Percentiles rank a stretch among this genome's conserved stretches.
Conservation (phyloP, 441 rosid genomes). For the Pelargonium fulgidum region DNA sequence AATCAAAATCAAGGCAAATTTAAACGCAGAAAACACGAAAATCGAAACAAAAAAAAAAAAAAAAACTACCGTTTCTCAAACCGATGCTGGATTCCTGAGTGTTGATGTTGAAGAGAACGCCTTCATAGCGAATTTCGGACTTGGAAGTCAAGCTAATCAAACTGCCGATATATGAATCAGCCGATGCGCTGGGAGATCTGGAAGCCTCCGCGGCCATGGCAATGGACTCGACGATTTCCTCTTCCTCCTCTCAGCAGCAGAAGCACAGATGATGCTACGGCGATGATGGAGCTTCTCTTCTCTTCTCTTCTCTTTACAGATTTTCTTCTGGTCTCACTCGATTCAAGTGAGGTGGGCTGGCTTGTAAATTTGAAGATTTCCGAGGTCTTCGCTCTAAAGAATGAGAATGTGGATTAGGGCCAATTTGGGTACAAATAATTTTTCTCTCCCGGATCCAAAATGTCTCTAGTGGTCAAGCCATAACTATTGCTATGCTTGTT, state of each 20-base stretch:
- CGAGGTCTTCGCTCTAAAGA: background rate
- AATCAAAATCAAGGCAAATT: background rate
- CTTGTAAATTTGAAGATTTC: background rate
- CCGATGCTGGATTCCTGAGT: conserved; percentile 36
- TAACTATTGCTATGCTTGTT: too few species aligned
- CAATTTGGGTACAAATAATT: too few species aligned
- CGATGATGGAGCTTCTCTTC: background rate
- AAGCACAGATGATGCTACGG: background rate
- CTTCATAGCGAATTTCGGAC: conserved; percentile 40
- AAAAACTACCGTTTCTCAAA: conserved; percentile 27
- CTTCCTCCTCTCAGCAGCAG: background rate
- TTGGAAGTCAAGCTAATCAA: conserved; percentile 36
- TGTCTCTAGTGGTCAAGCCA: too few species aligned
- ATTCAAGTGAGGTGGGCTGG: conserved; percentile 4
- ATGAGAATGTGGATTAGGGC: background rate
- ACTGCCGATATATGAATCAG: conserved; percentile 37
- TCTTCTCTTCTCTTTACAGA: background rate
- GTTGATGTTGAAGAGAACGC: conserved; percentile 34
- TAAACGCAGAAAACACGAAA: background rate
- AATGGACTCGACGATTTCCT: background rate
- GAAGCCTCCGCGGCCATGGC: conserved; percentile 8
- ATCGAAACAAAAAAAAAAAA: background rate
- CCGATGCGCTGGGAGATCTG: conserved; percentile 15
- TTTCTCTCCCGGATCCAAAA: too few species aligned
- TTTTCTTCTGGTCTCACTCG: background rate